phyloP scores from a whole-genome alignment of 306 rosid species.

The Lotus japonicus region DNA sequence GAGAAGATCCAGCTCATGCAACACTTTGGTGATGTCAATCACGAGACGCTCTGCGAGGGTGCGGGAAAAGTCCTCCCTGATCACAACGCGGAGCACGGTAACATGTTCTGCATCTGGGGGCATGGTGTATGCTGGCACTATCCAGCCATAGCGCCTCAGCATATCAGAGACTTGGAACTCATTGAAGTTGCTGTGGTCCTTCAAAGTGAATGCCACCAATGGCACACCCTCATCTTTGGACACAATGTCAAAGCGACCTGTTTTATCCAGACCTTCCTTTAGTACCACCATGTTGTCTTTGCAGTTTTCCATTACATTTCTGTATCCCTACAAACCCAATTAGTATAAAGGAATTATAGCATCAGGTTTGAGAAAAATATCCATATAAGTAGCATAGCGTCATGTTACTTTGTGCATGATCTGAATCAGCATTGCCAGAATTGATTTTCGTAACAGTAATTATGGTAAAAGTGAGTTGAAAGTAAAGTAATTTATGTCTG shows the following conservation, averaged over 20 bases:
- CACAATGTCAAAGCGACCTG: slow-evolving; percentile 51
- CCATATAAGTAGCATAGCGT: neutral
- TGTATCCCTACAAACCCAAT: slow-evolving; percentile 55
- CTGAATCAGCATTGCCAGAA: no score
- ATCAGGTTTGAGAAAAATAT: neutral
- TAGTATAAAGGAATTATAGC: neutral
- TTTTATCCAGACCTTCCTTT: slow-evolving; percentile 59
- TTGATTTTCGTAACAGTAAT: no score
- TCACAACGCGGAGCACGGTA: slow-evolving; percentile 75
- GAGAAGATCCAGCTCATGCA: slow-evolving; percentile 62
- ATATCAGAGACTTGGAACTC: slow-evolving; percentile 79
- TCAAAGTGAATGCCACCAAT: slow-evolving; percentile 78
- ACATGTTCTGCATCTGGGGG: slow-evolving; percentile 78
- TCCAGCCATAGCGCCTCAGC: slow-evolving; percentile 81
- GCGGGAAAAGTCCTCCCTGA: slow-evolving; percentile 80
- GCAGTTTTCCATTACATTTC: slow-evolving; percentile 76
- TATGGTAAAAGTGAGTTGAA: no score
- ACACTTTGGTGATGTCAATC: slow-evolving; percentile 46
- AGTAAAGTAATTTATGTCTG: no score
- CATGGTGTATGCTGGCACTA: slow-evolving; percentile 94
- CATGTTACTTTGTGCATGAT: neutral
- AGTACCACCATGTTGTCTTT: slow-evolving; percentile 79
- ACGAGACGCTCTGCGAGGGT: slow-evolving; percentile 83
- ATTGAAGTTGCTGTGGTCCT: slow-evolving; percentile 38
- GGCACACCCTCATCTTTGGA: slow-evolving; percentile 86